Evolutionary conservation across 2,329 filamentous ascomycete species (phyloP).

Genomic region (Botrytis paeoniae): DNA sequence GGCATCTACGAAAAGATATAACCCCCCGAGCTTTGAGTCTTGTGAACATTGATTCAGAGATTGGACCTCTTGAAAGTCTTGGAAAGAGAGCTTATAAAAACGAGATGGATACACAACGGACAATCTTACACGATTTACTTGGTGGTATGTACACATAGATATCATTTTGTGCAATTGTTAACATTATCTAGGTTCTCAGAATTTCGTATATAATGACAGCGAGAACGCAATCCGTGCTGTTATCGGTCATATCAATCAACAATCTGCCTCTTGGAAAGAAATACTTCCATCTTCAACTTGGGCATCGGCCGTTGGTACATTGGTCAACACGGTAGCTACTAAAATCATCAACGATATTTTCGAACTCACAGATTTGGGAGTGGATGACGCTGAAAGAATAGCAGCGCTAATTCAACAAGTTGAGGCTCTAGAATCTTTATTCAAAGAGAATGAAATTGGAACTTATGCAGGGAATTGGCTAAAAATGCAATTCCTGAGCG

Average conservation of each 20-base stretch:
- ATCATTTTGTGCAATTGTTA: background rate
- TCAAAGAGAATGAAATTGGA: slow-evolving; percentile 53
- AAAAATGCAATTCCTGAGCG: slow-evolving; percentile 60
- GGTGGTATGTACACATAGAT: slow-evolving; percentile 43
- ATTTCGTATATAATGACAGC: slow-evolving; percentile 55
- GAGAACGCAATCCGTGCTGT: slow-evolving; percentile 53
- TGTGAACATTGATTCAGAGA: slow-evolving; percentile 58
- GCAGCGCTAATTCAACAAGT: slow-evolving; percentile 56
- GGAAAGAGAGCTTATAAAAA: slow-evolving; percentile 60
- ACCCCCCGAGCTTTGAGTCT: slow-evolving; percentile 50
- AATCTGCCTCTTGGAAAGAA: slow-evolving; percentile 55
- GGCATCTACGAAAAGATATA: slow-evolving; percentile 54
- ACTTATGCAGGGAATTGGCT: slow-evolving; percentile 63
- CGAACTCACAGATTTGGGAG: slow-evolving; percentile 58
- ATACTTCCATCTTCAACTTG: slow-evolving; percentile 60
- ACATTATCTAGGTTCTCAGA: slow-evolving; percentile 48
- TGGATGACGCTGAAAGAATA: slow-evolving; percentile 62
- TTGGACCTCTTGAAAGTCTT: slow-evolving; percentile 57
- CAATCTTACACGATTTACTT: slow-evolving; percentile 58
- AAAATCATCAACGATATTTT: slow-evolving; percentile 62
- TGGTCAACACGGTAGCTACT: slow-evolving; percentile 56
- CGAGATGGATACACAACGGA: slow-evolving; percentile 60
- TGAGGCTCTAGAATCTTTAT: slow-evolving; percentile 59
- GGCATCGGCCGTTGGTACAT: slow-evolving; percentile 59
- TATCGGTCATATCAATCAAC: slow-evolving; percentile 49